Base-by-base conservation (phyloP, 768 basidiomycete species). In the Pisolithus albus region DNA sequence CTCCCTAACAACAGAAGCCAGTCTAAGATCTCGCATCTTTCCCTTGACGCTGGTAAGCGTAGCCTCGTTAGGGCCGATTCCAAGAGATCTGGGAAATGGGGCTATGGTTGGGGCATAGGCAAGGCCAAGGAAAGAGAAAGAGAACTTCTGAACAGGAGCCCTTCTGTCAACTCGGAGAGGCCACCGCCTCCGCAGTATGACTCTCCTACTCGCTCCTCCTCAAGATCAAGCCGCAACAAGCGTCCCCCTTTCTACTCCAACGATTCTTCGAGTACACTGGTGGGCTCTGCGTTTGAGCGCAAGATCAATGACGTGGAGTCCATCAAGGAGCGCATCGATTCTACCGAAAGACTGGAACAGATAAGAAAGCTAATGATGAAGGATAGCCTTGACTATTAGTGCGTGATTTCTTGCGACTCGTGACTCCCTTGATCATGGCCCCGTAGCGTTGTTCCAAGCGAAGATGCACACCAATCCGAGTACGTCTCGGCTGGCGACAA, bases 381-480 rank as follows among this genome's bases (percentile, higher is more conserved):
- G 60, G 81, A 87, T 49, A 74, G 72, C 46, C 68, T 89, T 50
- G 84, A 88, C 62, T 88, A 82, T 60, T 90, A 89, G 87, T 89
- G 61, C 67, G 84, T 76, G 24, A 37, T 48, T 54, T 49, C 36
- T 28, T 18, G 38, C 26, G 44, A 39, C 52, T 50, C 30, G 36
- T 16, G 36, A 30, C 30, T 49, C 53, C 60, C 40, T 41, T 42
- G 39, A 11, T 46, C 50, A 40, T 39, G 50, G 34, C 36, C 57
- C n/a, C 46, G 19, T 49, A 92, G 88, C 59, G 65, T 90, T 56
- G 66, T 92, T 44, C 88, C 88, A 2, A 82, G 77, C 34, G 87
- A 88, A 65, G 90, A 92, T 61, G 84, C 88, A 5, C 90, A 92
- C 62, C 79, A 80, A 47, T 89, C 88, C 0, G 90, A 92, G 66